Evolutionary conservation across 164 flowering plant species (phyloP).

Genomic region (Nymphaea colorata): DNA sequence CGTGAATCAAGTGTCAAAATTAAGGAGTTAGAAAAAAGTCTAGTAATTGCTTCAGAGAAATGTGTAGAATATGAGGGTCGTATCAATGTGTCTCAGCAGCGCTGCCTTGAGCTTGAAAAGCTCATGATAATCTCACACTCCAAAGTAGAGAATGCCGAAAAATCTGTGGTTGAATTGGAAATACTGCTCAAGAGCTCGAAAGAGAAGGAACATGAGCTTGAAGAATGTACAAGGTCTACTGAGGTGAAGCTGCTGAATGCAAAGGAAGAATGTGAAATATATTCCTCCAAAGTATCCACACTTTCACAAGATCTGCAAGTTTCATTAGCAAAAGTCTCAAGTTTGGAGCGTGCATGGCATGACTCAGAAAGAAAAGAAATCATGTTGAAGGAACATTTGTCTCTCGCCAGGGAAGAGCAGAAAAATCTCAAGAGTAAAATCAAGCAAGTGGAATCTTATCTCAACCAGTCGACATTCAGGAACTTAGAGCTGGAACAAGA

Average conservation of each 20-base stretch:
- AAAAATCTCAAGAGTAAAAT: conserved; percentile 44
- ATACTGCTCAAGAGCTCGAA: conserved; percentile 1
- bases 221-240: conserved; percentile 10
- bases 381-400: conserved; percentile 23
- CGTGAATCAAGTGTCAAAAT: not conserved
- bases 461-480: not conserved
- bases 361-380: too few relatives aligned
- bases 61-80: not conserved
- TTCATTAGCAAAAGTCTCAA: conserved; percentile 29
- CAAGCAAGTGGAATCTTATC: conserved; percentile 20
- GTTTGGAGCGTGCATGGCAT: conserved; percentile 16
- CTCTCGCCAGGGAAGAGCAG: conserved; percentile 35
- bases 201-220: conserved; percentile 27
- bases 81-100: not conserved
- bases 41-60: not conserved
- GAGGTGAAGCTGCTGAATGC: conserved; percentile 25
- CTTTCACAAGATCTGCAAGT: conserved; percentile 42
- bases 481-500: conserved; percentile 24
- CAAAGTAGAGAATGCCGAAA: not conserved
- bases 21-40: too few relatives aligned
- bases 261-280: not conserved
- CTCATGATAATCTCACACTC: not conserved
- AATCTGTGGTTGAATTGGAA: not conserved
- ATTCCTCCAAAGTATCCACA: conserved; percentile 12
- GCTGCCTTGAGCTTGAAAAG: not conserved